Conservation (phyloP, 805 yeast genomes). For the Cephaloascus albidus region DNA sequence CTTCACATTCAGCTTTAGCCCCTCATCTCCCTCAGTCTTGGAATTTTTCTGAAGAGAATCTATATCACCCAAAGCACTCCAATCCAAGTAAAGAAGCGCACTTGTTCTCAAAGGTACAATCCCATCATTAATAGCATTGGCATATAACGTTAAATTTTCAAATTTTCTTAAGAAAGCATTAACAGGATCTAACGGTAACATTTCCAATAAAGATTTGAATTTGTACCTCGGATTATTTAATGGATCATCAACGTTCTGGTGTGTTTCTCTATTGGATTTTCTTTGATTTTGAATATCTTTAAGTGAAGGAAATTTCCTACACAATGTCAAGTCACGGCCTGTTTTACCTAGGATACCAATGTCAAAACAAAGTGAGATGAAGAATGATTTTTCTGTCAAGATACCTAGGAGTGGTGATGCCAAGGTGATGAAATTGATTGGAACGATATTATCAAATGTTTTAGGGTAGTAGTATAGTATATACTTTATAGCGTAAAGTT, state of each 20-base stretch:
- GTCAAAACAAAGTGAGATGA: slow-evolving; percentile 30
- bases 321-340: slow-evolving; percentile 32
- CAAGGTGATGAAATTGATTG: slow-evolving; percentile 24
- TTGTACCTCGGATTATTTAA: slow-evolving; percentile 3
- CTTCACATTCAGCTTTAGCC: background rate
- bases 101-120: slow-evolving; percentile 35
- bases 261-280: slow-evolving; percentile 2
- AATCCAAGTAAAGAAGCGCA: slow-evolving; percentile 30
- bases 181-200: slow-evolving; percentile 30
- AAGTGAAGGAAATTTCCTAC: slow-evolving; percentile 18
- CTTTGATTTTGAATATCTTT: slow-evolving; percentile 7
- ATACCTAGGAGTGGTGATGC: slow-evolving; percentile 35
- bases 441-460: slow-evolving; percentile 20
- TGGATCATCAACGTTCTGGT: background rate
- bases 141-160: slow-evolving; percentile 26
- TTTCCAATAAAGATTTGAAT: slow-evolving; percentile 25
- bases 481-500: slow-evolving; percentile 28
- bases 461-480: slow-evolving; percentile 5
- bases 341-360: slow-evolving; percentile 35
- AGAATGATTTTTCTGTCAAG: slow-evolving; percentile 27
- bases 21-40: background rate
- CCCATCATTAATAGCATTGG: slow-evolving; percentile 36
- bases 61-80: slow-evolving; percentile 31
- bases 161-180: slow-evolving; percentile 18
- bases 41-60: slow-evolving; percentile 4